Percentiles rank a stretch among this genome's conserved stretches.
These are phyloP conservation scores for Ramalina peruviana DNA, from an alignment of 495 filamentous ascomycete genomes.

Conservation along the genomic window DNA sequence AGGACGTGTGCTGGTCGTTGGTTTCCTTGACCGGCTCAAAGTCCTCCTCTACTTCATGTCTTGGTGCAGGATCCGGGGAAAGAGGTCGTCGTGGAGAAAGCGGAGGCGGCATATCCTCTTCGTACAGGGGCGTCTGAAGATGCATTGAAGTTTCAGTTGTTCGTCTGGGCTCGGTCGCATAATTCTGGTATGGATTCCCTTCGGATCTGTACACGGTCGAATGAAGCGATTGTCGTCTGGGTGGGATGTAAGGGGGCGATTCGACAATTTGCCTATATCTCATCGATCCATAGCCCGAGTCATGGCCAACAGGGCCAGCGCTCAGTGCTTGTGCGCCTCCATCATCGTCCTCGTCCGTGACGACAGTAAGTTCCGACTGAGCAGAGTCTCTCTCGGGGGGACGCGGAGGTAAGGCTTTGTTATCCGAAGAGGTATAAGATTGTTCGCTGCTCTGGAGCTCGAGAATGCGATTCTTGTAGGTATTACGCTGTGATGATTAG, in stretches of 20 bases:
- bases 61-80: conserved; percentile 7
- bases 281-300: neutral
- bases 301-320: conserved; percentile 11
- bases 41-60: neutral
- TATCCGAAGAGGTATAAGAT: conserved; percentile 36
- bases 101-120: conserved; percentile 48
- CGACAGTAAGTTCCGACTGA: conserved; percentile 30
- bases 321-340: conserved; percentile 12
- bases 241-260: conserved; percentile 19
- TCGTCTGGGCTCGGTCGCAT: neutral
- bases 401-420: conserved; percentile 63
- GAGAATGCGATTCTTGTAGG: conserved; percentile 75
- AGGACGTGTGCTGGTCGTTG: conserved; percentile 72
- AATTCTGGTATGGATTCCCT: neutral
- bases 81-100: conserved; percentile 40
- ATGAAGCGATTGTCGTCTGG: conserved; percentile 27
- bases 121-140: conserved; percentile 30
- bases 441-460: conserved; percentile 64
- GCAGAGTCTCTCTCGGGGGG: conserved; percentile 58
- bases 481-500: conserved; percentile 44
- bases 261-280: neutral
- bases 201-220: conserved; percentile 11
- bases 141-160: conserved; percentile 13
- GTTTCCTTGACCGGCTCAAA: conserved; percentile 36
- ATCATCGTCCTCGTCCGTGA: conserved; percentile 34